Conservation (phyloP, 164 flowering plant species). For the Tetracentron sinense region DNA sequence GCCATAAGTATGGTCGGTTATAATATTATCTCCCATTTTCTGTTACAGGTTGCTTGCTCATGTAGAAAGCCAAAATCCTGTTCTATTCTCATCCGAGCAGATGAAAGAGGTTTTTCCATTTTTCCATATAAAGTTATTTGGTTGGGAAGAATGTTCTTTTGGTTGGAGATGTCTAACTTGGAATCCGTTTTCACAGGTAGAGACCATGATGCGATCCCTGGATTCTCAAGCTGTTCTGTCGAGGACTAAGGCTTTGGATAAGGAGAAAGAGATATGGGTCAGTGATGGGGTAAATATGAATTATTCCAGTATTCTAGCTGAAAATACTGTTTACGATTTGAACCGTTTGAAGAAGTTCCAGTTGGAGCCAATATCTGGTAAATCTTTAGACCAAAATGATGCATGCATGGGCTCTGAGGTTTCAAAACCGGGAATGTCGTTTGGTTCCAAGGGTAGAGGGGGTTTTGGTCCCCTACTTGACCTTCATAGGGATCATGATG, state of each 20-base stretch:
- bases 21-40: conserved; percentile 1
- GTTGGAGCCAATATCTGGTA: conserved; percentile 22
- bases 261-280: conserved; percentile 14
- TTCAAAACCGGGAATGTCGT: conserved; percentile 22
- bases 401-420: conserved; percentile 18
- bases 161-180: neutral
- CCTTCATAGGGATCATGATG: conserved; percentile 82
- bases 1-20: neutral
- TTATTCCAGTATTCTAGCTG: conserved; percentile 17
- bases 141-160: neutral
- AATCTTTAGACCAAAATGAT: conserved; percentile 19
- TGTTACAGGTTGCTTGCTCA: conserved; percentile 53
- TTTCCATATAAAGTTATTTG: conserved; percentile 6
- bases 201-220: conserved; percentile 36
- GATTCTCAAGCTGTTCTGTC: conserved; percentile 15
- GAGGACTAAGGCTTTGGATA: conserved; percentile 18
- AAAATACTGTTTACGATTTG: conserved; percentile 18
- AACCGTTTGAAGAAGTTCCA: conserved; percentile 20
- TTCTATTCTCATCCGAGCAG: conserved; percentile 48
- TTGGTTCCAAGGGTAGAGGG: conserved; percentile 35
- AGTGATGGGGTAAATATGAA: conserved; percentile 14
- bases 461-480: conserved; percentile 58
- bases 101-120: conserved; percentile 67
- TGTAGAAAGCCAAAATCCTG: conserved; percentile 34
- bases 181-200: conserved; percentile 43